A percentile compares a stretch with the other conserved stretches of the same genome.
Conservation (phyloP, 768 basidiomycete species). For the Kwoniella dejecticola region DNA sequence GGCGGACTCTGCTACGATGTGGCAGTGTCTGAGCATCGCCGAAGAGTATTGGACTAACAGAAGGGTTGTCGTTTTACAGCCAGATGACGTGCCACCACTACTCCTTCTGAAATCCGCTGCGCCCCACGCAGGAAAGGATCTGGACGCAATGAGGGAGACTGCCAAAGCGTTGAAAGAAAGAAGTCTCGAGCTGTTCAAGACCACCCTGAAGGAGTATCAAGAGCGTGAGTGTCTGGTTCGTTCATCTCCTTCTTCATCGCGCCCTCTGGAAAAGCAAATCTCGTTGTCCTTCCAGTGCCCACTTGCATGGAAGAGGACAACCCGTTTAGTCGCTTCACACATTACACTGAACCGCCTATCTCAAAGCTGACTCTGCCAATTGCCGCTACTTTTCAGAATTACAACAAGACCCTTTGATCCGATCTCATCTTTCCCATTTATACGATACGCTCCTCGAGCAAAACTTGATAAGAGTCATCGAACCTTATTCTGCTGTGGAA, state of each 20-base stretch:
- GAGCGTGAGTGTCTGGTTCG: conserved; percentile 62
- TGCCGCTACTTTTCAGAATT: no score
- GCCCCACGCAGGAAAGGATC: conserved; percentile 85
- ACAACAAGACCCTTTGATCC: conserved; percentile 91
- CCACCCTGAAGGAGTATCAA: conserved; percentile 79
- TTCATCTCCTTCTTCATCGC: background rate
- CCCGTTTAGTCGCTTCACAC: no score
- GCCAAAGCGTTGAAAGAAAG: conserved; percentile 91
- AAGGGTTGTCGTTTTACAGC: conserved; percentile 59
- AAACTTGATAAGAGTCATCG: conserved; percentile 90
- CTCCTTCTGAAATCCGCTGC: conserved; percentile 81
- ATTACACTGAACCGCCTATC: no score
- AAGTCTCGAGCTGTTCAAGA: conserved; percentile 85
- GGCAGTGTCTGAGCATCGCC: no score
- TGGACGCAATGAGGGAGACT: conserved; percentile 93
- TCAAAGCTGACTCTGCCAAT: background rate
- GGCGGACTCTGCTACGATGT: no score
- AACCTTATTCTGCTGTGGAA: conserved; percentile 92
- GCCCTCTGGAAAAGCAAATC: no score
- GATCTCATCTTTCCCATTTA: conserved; percentile 86
- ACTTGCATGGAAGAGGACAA: no score
- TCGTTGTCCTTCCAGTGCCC: no score
- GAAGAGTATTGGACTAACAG: background rate
- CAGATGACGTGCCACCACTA: conserved; percentile 88
- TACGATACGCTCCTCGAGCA: conserved; percentile 97